phyloP scores from a whole-genome alignment of 352 stramenopile species.

The Globisporangium polare region DNA sequence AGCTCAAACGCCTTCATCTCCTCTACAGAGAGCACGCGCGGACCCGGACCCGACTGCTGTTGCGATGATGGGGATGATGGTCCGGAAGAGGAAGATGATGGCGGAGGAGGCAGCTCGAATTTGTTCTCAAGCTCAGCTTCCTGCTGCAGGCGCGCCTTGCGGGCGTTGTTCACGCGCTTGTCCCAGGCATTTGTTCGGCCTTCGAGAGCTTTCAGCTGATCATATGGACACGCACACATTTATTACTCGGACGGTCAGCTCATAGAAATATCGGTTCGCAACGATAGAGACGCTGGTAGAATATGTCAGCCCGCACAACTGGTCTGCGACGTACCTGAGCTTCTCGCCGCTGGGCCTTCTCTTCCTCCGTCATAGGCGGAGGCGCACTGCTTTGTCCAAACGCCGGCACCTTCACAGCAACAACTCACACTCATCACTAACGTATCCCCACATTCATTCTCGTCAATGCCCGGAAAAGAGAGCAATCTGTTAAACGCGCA shows the following conservation, averaged over 20 bases:
- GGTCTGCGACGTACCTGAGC: slow-evolving; percentile 37
- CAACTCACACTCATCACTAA: background rate
- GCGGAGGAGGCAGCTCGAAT: slow-evolving; percentile 25
- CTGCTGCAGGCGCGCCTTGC: slow-evolving; percentile 44
- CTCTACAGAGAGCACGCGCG: slow-evolving; percentile 47
- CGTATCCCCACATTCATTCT: background rate
- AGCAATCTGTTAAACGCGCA: slow-evolving; percentile 2
- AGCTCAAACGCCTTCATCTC: slow-evolving; percentile 63
- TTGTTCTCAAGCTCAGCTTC: slow-evolving; percentile 45
- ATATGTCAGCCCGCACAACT: background rate
- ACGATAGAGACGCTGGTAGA: too few species aligned
- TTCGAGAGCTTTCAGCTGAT: slow-evolving; percentile 53
- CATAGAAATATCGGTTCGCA: background rate
- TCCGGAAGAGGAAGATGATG: slow-evolving; percentile 5
- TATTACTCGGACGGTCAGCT: background rate
- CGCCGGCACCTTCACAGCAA: slow-evolving; percentile 25
- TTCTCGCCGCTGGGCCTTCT: slow-evolving; percentile 52
- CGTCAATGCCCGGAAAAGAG: background rate
- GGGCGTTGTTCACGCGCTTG: slow-evolving; percentile 55
- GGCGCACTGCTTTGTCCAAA: slow-evolving; percentile 38
- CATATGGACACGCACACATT: slow-evolving; percentile 2
- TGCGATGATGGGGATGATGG: slow-evolving; percentile 8
- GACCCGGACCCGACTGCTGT: slow-evolving; percentile 6
- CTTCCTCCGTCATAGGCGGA: slow-evolving; percentile 40
- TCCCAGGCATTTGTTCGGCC: slow-evolving; percentile 61